Percentiles rank a stretch among this genome's conserved stretches.
Evolutionary conservation across 345 rosid genomes (phyloP).

Genomic region (Hypericum androsaemum): DNA sequence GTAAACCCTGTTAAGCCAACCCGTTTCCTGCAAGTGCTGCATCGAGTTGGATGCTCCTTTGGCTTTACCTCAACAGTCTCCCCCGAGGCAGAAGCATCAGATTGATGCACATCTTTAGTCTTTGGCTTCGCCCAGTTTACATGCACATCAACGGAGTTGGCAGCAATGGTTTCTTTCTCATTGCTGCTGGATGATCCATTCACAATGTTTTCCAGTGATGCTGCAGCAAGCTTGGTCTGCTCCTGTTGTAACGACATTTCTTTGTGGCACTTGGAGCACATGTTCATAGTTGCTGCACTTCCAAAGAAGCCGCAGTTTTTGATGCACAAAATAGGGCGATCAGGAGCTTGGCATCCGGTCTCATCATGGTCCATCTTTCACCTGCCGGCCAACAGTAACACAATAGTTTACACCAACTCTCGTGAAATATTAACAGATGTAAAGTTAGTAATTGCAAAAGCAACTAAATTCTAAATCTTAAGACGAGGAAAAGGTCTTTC

Average conservation of each 20-base stretch:
- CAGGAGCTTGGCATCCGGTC: constrained; percentile 13
- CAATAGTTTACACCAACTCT: too few species aligned
- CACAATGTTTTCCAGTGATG: not conserved
- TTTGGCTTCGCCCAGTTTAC: not conserved
- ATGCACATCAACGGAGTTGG: not conserved
- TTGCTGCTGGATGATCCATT: not conserved
- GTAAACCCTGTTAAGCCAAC: constrained; percentile 16
- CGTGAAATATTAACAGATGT: too few species aligned
- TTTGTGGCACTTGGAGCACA: constrained; percentile 18
- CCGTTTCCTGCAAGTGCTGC: constrained; percentile 16
- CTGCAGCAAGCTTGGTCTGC: constrained; percentile 8
- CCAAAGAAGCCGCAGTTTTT: constrained; percentile 16
- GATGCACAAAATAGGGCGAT: constrained; percentile 10
- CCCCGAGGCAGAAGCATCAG: not conserved
- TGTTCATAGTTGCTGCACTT: constrained; percentile 15
- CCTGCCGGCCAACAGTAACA: too few species aligned
- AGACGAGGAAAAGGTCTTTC: too few species aligned
- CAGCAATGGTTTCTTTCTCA: constrained; percentile 3
- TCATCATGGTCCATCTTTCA: constrained; percentile 13
- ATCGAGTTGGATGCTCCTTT: constrained; percentile 9
- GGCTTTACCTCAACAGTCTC: not conserved
- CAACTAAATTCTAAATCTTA: too few species aligned
- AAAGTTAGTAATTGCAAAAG: too few species aligned
- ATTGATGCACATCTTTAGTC: not conserved
- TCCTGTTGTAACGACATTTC: constrained; percentile 11